These are phyloP conservation scores for Azolla pinnata DNA, from an alignment of 75 land plant species.

Conservation along the genomic window DNA sequence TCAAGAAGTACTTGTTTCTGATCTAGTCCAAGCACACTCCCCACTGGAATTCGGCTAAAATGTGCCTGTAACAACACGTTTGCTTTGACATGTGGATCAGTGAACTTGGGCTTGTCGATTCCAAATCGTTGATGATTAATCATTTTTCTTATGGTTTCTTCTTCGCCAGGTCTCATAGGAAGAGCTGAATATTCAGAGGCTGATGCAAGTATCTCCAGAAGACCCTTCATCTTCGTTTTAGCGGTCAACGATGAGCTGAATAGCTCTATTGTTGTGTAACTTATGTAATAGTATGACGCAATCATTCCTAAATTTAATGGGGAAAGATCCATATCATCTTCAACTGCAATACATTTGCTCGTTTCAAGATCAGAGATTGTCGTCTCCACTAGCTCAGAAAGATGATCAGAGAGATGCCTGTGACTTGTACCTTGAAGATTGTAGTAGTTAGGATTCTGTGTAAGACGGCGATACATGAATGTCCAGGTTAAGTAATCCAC, in stretches of 20 bases:
- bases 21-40: constrained; percentile 61
- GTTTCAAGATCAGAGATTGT: constrained; percentile 70
- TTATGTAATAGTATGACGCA: constrained; percentile 80
- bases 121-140: constrained; percentile 80
- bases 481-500: constrained; percentile 94
- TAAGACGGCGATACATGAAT: constrained; percentile 70
- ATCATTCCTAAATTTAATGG: constrained; percentile 78
- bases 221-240: constrained; percentile 84
- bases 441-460: constrained; percentile 91
- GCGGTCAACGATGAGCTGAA: constrained; percentile 69
- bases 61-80: constrained; percentile 82
- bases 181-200: constrained; percentile 75
- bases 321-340: constrained; percentile 76
- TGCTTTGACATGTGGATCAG: constrained; percentile 87
- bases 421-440: constrained; percentile 83
- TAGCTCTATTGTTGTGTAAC: constrained; percentile 83
- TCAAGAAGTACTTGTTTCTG: constrained; percentile 70
- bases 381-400: constrained; percentile 81
- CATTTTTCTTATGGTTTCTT: constrained; percentile 60
- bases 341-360: constrained; percentile 79
- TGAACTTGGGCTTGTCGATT: constrained; percentile 67
- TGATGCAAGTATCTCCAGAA: constrained; percentile 67
- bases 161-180: constrained; percentile 86
- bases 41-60: constrained; percentile 59
- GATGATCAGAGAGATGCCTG: constrained; percentile 87